Evolutionary conservation across 2,329 filamentous ascomycete species (phyloP), one percentile per base, ranked within the genome.

Genomic region (Drechslerella stenobrocha): DNA sequence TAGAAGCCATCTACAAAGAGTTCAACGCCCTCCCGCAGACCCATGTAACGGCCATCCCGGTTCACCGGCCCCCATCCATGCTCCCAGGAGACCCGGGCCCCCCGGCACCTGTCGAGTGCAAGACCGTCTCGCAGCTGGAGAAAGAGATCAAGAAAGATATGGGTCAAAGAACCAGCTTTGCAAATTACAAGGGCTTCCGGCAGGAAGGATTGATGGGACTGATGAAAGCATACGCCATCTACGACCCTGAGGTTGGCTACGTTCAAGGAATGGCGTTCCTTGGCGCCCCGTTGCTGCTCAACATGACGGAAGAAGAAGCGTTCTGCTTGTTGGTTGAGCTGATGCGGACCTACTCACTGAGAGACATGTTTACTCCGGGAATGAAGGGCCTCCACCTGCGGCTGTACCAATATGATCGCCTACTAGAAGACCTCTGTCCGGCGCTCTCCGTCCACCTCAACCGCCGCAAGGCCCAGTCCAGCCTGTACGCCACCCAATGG

Each of bases 261-360:
- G 92, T 95, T 0, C 93, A 98, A 77, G 93, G 93, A 75, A 96
- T 98, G 88, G 98, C 97, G 75, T 98, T 98, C 74, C 84, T 98
- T 65, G 88, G 90, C 48, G 97, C 97, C 90, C 93, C 95, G 22
- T 77, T 98, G 15, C 80, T 98, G 0, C 96, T 98, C 79, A 97
- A 96, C 76, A 96, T 97, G 91, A 88, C 91, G 1, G 92, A 97
- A 77, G 90, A 95, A 75, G 93, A 98, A 77, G 92, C 93, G 0
- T 98, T 98, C 75, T 93, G 90, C 73, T 80, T 98, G 15, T 83
- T 98, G 23, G 90, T 96, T 15, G 87, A 90, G 70, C 78, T 98
- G 55, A 98, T 98, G 93, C 95, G 95, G 78, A 89, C 96, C 71
- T 98, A 97, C 76, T 86, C 90, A 63, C 80, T 98, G 28, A 87